Evolutionary conservation across 2,329 filamentous ascomycete species (phyloP).

Genomic region (Trichophyton equinum): DNA sequence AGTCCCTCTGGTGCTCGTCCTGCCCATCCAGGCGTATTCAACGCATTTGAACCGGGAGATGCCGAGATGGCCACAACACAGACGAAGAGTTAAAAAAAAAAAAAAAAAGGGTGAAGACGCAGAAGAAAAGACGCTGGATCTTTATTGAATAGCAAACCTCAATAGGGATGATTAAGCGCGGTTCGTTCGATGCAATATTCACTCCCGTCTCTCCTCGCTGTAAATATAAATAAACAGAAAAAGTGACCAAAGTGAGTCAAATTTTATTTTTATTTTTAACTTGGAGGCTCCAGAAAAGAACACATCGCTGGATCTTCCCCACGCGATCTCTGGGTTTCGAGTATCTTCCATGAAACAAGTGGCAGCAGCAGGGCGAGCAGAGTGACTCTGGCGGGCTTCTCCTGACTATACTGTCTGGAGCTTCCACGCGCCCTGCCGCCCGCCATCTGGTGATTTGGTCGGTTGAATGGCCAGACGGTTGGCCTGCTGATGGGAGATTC

Average conservation of each 20-base stretch:
- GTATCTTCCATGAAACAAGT: slow-evolving; percentile 10
- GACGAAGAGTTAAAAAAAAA: background rate
- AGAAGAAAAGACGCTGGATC: background rate
- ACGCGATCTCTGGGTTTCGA: slow-evolving; percentile 9
- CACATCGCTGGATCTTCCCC: background rate
- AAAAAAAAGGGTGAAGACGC: too few relatives aligned
- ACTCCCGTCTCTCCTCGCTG: background rate
- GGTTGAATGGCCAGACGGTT: background rate
- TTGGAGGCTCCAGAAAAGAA: background rate
- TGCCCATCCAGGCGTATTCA: background rate
- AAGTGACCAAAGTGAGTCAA: background rate
- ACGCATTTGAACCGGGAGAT: background rate
- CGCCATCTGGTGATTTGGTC: background rate
- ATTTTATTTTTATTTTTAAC: background rate
- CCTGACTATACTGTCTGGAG: background rate
- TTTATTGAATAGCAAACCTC: background rate
- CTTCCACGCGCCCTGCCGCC: background rate
- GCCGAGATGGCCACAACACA: background rate
- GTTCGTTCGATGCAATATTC: background rate
- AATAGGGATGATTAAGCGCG: background rate
- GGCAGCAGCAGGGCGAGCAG: background rate
- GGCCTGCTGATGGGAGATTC: background rate
- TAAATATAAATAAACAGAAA: background rate
- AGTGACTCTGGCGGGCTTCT: background rate
- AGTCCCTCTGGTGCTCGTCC: slow-evolving; percentile 3